Evolutionary conservation across 306 rosid genomes (phyloP).

Genomic region (Cicer pinnatifidum): DNA sequence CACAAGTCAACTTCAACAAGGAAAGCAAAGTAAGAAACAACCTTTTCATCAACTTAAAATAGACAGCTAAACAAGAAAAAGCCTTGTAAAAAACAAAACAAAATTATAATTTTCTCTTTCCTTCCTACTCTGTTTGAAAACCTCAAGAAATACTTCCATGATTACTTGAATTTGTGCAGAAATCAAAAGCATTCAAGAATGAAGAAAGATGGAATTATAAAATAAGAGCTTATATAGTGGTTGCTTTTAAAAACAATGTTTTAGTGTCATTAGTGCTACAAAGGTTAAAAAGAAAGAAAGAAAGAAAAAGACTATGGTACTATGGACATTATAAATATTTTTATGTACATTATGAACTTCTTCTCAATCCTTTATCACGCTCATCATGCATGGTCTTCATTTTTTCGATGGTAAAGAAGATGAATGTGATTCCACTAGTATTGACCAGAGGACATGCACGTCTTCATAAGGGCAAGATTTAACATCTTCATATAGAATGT

Average conservation of each 20-base stretch:
- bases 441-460: slow-evolving; percentile 93
- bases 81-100: not conserved
- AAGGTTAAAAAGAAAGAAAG: slow-evolving; percentile 30
- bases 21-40: slow-evolving; percentile 43
- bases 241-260: slow-evolving; percentile 38
- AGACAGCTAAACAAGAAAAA: slow-evolving; percentile 57
- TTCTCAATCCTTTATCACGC: slow-evolving; percentile 38
- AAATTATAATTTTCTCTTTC: not conserved
- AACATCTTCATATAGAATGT: slow-evolving; percentile 91
- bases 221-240: slow-evolving; percentile 20
- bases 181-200: slow-evolving; percentile 7
- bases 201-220: slow-evolving; percentile 1
- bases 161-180: slow-evolving; percentile 36
- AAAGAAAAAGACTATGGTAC: slow-evolving; percentile 34
- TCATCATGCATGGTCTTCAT: slow-evolving; percentile 40
- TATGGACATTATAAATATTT: slow-evolving; percentile 44
- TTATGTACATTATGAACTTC: slow-evolving; percentile 46
- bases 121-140: not conserved
- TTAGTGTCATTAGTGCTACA: slow-evolving; percentile 36
- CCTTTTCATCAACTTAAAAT: slow-evolving; percentile 59
- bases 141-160: slow-evolving; percentile 10
- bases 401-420: slow-evolving; percentile 59
- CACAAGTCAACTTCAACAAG: slow-evolving; percentile 50
- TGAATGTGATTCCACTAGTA: slow-evolving; percentile 79
- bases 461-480: slow-evolving; percentile 87